Conservation (phyloP, 495 filamentous ascomycete species). For the Aspergillus nanangensis region DNA sequence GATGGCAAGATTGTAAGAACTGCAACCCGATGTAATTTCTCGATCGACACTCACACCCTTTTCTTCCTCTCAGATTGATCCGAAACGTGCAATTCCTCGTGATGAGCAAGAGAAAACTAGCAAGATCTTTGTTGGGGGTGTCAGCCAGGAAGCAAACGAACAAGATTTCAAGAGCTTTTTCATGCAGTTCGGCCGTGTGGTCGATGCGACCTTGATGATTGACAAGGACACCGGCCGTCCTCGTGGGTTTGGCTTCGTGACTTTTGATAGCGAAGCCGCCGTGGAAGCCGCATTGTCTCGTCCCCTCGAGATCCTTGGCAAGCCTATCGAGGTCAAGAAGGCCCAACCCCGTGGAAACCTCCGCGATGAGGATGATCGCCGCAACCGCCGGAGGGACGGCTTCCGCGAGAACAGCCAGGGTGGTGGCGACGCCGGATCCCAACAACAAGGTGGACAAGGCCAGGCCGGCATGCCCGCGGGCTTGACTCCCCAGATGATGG, state of each 20-base stretch:
- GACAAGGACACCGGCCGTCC: slow-evolving; percentile 97
- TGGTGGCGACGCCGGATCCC: slow-evolving; percentile 36
- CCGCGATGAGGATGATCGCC: slow-evolving; percentile 75
- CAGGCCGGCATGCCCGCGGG: slow-evolving; percentile 46
- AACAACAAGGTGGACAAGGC: slow-evolving; percentile 45
- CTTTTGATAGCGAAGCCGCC: slow-evolving; percentile 92
- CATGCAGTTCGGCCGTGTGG: slow-evolving; percentile 89
- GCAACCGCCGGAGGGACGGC: slow-evolving; percentile 48
- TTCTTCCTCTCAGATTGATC: slow-evolving; percentile 70
- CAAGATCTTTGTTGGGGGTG: slow-evolving; percentile 98
- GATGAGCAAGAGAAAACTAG: slow-evolving; percentile 97
- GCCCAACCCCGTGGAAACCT: slow-evolving; percentile 94
- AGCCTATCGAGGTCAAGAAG: slow-evolving; percentile 97
- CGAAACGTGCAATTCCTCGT: slow-evolving; percentile 93
- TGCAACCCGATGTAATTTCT: too few species aligned
- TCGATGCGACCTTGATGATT: slow-evolving; percentile 99
- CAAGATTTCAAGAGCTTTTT: slow-evolving; percentile 96
- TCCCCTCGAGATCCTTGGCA: slow-evolving; percentile 87
- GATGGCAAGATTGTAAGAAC: slow-evolving; percentile 93
- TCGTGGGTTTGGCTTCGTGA: slow-evolving; percentile 97
- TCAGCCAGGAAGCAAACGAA: slow-evolving; percentile 94
- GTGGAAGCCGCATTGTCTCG: slow-evolving; percentile 84
- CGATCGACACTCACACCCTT: slow-evolving; percentile 19
- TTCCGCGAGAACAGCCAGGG: slow-evolving; percentile 53
- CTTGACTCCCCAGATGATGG: slow-evolving; percentile 95